Percentiles rank a stretch among this genome's conserved stretches.
phyloP scores from a whole-genome alignment of 2,329 filamentous ascomycete genomes.

The Samsoniella hepiali region DNA sequence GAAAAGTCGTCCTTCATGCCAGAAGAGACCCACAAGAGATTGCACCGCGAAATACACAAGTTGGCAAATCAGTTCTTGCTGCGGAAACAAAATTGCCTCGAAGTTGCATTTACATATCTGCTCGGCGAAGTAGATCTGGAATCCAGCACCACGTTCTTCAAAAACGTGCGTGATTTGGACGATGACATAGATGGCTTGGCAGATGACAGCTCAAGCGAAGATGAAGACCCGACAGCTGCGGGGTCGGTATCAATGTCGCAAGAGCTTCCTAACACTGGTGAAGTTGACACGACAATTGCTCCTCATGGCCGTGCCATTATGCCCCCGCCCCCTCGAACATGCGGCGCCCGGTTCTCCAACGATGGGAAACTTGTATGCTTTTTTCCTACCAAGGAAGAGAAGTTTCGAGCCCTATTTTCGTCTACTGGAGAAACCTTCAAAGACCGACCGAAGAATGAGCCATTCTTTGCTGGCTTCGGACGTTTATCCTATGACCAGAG shows the following conservation, averaged over 20 bases:
- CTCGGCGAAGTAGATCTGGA: slow-evolving; percentile 61
- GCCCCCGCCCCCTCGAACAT: slow-evolving; percentile 55
- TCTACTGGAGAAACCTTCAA: slow-evolving; percentile 44
- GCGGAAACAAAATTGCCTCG: slow-evolving; percentile 59
- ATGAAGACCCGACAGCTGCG: slow-evolving; percentile 52
- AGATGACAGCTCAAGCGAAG: slow-evolving; percentile 82
- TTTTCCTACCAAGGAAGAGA: slow-evolving; percentile 66
- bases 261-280: slow-evolving; percentile 53
- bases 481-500: slow-evolving; percentile 50
- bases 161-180: slow-evolving; percentile 61
- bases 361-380: slow-evolving; percentile 65
- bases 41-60: slow-evolving; percentile 55
- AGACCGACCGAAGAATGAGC: slow-evolving; percentile 51
- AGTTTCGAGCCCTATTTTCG: slow-evolving; percentile 49
- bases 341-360: slow-evolving; percentile 59
- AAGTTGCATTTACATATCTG: slow-evolving; percentile 60
- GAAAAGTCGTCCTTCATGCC: slow-evolving; percentile 63
- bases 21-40: slow-evolving; percentile 47
- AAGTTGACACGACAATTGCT: slow-evolving; percentile 51
- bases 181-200: slow-evolving; percentile 54
- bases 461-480: slow-evolving; percentile 56
- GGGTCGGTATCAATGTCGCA: slow-evolving; percentile 60
- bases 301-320: slow-evolving; percentile 50
- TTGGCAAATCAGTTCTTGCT: slow-evolving; percentile 54
- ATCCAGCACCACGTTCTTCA: slow-evolving; percentile 58